Percentiles rank a stretch among this genome's conserved stretches.
phyloP scores from a whole-genome alignment of 2,329 filamentous ascomycete species.

The Ceratocystis cubensis region DNA sequence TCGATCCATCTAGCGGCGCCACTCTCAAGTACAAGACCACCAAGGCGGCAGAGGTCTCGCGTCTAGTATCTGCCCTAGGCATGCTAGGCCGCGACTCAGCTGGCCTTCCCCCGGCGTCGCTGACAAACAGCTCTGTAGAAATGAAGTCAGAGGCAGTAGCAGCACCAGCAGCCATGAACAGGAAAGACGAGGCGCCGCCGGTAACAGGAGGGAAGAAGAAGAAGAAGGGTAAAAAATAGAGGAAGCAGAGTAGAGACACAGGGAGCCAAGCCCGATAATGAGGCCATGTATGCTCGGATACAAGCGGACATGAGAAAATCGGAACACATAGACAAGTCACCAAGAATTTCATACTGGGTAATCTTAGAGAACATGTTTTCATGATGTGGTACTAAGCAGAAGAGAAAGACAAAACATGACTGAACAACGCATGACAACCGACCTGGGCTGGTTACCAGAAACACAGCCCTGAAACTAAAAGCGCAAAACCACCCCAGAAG shows the following conservation, averaged over 20 bases:
- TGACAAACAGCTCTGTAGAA: conserved; percentile 27
- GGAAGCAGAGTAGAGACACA: background rate
- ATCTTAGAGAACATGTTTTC: too few species aligned
- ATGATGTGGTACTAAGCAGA: background rate
- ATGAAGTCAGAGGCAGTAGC: conserved; percentile 27
- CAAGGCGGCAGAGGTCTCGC: conserved; percentile 78
- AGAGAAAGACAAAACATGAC: background rate
- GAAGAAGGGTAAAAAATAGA: conserved; percentile 58
- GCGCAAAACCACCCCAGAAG: conserved; percentile 11
- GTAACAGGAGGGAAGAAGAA: conserved; percentile 47
- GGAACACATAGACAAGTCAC: too few species aligned
- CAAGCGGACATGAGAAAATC: too few species aligned
- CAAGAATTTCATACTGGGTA: too few species aligned
- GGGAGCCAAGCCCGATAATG: conserved; percentile 11
- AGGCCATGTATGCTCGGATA: background rate
- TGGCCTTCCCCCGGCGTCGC: conserved; percentile 36
- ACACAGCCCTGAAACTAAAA: conserved; percentile 12
- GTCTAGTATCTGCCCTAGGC: conserved; percentile 66
- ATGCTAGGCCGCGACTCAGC: conserved; percentile 59
- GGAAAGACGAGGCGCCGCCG: conserved; percentile 27
- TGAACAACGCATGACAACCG: background rate
- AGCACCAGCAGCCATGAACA: conserved; percentile 26
- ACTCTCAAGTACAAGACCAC: conserved; percentile 84
- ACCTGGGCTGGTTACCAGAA: background rate
- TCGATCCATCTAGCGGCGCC: conserved; percentile 67